These are phyloP conservation scores for Ormosia semicastrata DNA, from an alignment of 306 rosid genomes.

Conservation along the genomic window DNA sequence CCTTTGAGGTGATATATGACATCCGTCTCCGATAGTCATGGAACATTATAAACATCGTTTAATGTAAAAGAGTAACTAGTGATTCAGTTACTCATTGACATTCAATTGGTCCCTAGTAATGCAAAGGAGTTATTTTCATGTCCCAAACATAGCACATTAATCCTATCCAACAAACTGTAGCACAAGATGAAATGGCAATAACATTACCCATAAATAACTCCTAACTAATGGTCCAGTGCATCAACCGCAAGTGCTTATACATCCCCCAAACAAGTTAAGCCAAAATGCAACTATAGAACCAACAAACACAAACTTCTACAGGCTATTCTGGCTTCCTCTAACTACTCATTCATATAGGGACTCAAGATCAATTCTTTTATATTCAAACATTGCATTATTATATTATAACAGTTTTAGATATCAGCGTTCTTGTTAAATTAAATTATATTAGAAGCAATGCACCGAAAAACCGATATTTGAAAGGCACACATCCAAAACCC, in stretches of 20 bases:
- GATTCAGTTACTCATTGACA: neutral
- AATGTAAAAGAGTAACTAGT: neutral
- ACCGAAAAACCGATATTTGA: too few relatives aligned
- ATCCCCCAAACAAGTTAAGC: neutral
- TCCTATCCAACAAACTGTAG: neutral
- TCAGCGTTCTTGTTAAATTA: too few relatives aligned
- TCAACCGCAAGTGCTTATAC: neutral
- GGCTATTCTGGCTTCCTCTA: slow-evolving; percentile 4
- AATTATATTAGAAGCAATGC: too few relatives aligned
- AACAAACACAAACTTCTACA: slow-evolving; percentile 9
- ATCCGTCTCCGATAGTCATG: neutral
- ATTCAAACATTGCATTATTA: too few relatives aligned
- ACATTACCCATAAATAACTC: neutral
- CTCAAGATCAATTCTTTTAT: too few relatives aligned
- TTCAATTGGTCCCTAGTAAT: neutral
- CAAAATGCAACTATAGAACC: neutral
- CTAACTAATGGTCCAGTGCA: neutral
- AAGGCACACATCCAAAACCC: neutral
- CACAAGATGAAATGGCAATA: neutral
- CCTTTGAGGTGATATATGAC: neutral
- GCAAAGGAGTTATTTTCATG: neutral
- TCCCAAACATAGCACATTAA: neutral
- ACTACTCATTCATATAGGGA: neutral
- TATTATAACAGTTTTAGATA: too few relatives aligned
- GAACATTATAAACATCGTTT: neutral